These are phyloP conservation scores for Erigeron canadensis DNA, from an alignment of 129 eudicot genomes.

Conservation along the genomic window DNA sequence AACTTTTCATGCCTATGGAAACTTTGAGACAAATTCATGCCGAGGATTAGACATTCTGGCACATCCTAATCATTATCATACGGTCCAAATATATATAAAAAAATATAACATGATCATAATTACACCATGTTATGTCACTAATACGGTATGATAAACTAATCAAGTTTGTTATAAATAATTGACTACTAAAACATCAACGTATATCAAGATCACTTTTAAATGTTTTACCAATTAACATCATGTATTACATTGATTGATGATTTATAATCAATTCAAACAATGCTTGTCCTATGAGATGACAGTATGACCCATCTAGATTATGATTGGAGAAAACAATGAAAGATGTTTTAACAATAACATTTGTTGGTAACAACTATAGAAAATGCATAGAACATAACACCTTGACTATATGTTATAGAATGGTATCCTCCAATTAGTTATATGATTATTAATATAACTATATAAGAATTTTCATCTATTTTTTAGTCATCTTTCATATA, in stretches of 20 bases:
- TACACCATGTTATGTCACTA: neutral
- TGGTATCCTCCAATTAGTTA: neutral
- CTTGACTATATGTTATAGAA: neutral
- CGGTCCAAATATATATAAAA: slow-evolving; percentile 25
- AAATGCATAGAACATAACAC: slow-evolving; percentile 18
- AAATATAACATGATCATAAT: neutral
- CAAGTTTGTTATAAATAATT: neutral
- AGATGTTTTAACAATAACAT: slow-evolving; percentile 17
- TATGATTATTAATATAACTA: neutral
- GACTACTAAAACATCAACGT: too few species aligned
- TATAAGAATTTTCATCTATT: neutral
- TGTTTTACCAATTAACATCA: too few species aligned
- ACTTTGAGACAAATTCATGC: slow-evolving; percentile 27
- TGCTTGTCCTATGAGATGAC: too few species aligned
- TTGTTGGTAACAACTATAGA: slow-evolving; percentile 24
- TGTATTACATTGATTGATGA: too few species aligned
- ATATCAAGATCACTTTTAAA: too few species aligned
- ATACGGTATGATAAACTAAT: neutral
- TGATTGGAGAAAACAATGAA: slow-evolving; percentile 4
- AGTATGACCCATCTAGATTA: too few species aligned
- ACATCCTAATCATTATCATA: slow-evolving; percentile 21
- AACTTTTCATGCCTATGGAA: slow-evolving; percentile 14
- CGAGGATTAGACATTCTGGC: slow-evolving; percentile 10
- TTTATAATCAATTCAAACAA: too few species aligned
- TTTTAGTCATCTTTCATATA: neutral